Evolutionary conservation across 768 basidiomycete species (phyloP).

Genomic region (Naganishia antarctica): DNA sequence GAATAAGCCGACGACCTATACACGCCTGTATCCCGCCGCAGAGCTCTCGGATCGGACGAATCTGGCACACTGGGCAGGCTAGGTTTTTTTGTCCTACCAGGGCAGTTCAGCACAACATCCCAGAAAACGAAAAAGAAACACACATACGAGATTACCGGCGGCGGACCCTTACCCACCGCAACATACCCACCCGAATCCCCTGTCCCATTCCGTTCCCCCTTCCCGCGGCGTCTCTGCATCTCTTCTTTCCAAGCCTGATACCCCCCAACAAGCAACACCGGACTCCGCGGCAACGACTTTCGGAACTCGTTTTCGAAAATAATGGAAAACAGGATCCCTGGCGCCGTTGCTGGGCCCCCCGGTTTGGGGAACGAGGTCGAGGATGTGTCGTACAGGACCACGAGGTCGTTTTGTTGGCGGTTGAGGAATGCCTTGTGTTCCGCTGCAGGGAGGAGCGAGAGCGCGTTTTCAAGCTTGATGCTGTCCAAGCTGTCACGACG

Average conservation of each 20-base stretch:
- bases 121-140: no score
- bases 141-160: slow-evolving; percentile 22
- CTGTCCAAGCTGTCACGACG: slow-evolving; percentile 59
- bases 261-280: slow-evolving; percentile 80
- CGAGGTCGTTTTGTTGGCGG: slow-evolving; percentile 80
- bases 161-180: slow-evolving; percentile 14
- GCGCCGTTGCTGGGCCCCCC: slow-evolving; percentile 55
- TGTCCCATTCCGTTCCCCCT: slow-evolving; percentile 1
- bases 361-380: slow-evolving; percentile 55
- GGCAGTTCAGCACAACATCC: no score
- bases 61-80: background rate
- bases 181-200: slow-evolving; percentile 4
- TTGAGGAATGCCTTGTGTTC: slow-evolving; percentile 74
- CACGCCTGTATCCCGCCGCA: slow-evolving; percentile 41
- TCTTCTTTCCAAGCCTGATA: slow-evolving; percentile 69
- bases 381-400: slow-evolving; percentile 71
- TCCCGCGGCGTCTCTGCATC: slow-evolving; percentile 51
- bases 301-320: slow-evolving; percentile 69
- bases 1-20: slow-evolving; percentile 45
- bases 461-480: slow-evolving; percentile 65
- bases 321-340: slow-evolving; percentile 61
- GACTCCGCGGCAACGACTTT: slow-evolving; percentile 62
- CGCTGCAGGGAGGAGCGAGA: slow-evolving; percentile 63
- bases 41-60: slow-evolving; percentile 25
- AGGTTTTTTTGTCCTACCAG: slow-evolving; percentile 11